phyloP scores from a whole-genome alignment of 2,329 filamentous ascomycete species.

The Lecanosticta acicola region DNA sequence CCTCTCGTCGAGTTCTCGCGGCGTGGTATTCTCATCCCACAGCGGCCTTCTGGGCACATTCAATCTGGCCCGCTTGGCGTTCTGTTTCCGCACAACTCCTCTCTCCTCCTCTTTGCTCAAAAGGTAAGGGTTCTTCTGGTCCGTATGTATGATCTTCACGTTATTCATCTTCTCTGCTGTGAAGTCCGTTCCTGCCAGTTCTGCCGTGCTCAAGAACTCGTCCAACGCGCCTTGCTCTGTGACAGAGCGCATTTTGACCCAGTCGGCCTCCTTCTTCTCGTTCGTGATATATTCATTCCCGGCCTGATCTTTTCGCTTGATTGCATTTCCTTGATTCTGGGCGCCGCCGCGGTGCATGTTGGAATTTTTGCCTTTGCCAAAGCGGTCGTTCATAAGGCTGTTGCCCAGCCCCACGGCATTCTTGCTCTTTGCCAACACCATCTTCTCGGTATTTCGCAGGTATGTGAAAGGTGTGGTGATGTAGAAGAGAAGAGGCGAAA shows the following conservation, averaged over 20 bases:
- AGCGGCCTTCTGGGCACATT: slow-evolving; percentile 84
- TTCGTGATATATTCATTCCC: slow-evolving; percentile 74
- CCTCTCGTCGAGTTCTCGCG: slow-evolving; percentile 68
- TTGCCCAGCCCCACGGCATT: slow-evolving; percentile 93
- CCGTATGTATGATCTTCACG: slow-evolving; percentile 95
- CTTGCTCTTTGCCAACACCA: slow-evolving; percentile 87
- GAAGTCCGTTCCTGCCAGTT: slow-evolving; percentile 96
- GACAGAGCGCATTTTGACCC: slow-evolving; percentile 99
- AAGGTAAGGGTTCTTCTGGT: slow-evolving; percentile 92
- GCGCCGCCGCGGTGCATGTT: slow-evolving; percentile 69
- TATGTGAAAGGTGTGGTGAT: slow-evolving; percentile 5
- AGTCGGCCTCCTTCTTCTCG: slow-evolving; percentile 81
- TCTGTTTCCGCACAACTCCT: slow-evolving; percentile 71
- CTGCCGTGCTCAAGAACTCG: slow-evolving; percentile 91
- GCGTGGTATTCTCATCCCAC: slow-evolving; percentile 83
- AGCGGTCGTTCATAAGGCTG: slow-evolving; percentile 96
- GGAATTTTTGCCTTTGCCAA: slow-evolving; percentile 82
- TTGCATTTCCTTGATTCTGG: slow-evolving; percentile 63
- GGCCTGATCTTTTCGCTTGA: slow-evolving; percentile 31
- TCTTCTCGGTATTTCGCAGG: slow-evolving; percentile 37
- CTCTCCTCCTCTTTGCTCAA: slow-evolving; percentile 80
- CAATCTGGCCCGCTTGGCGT: slow-evolving; percentile 68
- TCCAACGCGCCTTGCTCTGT: slow-evolving; percentile 95
- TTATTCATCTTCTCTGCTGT: slow-evolving; percentile 99
- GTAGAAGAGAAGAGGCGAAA: slow-evolving; percentile 1